Evolutionary conservation across 257 asterid species (phyloP).

Genomic region (Rubia yunnanensis): DNA sequence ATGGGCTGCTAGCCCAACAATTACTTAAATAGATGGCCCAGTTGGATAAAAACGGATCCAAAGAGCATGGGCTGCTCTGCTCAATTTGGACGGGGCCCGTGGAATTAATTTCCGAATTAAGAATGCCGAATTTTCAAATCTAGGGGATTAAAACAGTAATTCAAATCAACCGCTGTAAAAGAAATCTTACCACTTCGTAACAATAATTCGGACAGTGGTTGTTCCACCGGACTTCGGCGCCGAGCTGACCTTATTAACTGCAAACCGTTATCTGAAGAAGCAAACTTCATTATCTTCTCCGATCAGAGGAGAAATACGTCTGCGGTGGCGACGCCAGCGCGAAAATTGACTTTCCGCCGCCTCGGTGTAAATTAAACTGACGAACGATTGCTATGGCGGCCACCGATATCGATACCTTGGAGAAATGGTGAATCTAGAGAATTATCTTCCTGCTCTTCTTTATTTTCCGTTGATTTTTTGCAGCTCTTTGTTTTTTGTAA

Average conservation of each 20-base stretch:
- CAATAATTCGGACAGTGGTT: background rate
- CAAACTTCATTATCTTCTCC: background rate
- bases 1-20: background rate
- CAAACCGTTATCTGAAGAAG: background rate
- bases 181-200: background rate
- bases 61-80: background rate
- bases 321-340: background rate
- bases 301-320: background rate
- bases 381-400: conserved; percentile 36
- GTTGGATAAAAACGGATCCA: background rate
- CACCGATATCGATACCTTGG: conserved; percentile 50
- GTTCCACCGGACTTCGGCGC: background rate
- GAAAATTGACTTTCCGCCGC: background rate
- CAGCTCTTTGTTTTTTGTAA: background rate
- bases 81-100: background rate
- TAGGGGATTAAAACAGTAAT: background rate
- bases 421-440: conserved; percentile 34
- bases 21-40: no score
- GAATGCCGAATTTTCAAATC: background rate
- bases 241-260: background rate
- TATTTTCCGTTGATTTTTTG: background rate
- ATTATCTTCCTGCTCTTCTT: background rate
- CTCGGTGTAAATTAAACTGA: background rate
- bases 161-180: background rate
- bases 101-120: background rate